Conservation (phyloP, 805 yeast genomes). For the Spathaspora passalidarum region DNA sequence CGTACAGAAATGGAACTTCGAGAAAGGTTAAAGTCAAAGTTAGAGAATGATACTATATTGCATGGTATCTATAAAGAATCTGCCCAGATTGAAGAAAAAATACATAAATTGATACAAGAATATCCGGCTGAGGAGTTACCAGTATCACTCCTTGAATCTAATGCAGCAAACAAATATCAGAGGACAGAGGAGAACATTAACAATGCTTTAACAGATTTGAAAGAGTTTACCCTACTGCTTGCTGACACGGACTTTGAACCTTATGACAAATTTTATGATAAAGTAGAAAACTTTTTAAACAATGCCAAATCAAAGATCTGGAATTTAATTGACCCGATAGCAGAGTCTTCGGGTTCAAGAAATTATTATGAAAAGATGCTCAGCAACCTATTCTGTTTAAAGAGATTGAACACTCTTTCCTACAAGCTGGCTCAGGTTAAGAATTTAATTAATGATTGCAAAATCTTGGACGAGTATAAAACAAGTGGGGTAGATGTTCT, state of each 20-base stretch:
- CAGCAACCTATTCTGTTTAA: slow-evolving; percentile 2
- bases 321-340: not conserved
- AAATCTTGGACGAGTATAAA: slow-evolving; percentile 5
- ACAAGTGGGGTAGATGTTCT: slow-evolving; percentile 5
- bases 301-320: slow-evolving; percentile 1
- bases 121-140: not conserved
- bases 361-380: not conserved
- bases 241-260: not conserved
- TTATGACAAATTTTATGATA: slow-evolving; percentile 4
- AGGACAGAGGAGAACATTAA: slow-evolving; percentile 7
- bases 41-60: slow-evolving; percentile 2
- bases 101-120: not conserved
- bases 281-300: not conserved
- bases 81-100: slow-evolving; percentile 5
- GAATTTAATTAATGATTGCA: slow-evolving; percentile 6
- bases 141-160: not conserved
- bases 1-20: slow-evolving; percentile 6
- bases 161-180: not conserved
- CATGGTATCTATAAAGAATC: slow-evolving; percentile 4
- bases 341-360: not conserved
- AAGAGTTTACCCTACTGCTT: not conserved
- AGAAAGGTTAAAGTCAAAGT: slow-evolving; percentile 6
- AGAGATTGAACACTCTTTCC: slow-evolving; percentile 7
- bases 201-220: slow-evolving; percentile 1
- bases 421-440: slow-evolving; percentile 2